Evolutionary conservation across 192 early-diverging fungal species (phyloP), one percentile per base, ranked within the genome.

Genomic region (Podila minutissima): DNA sequence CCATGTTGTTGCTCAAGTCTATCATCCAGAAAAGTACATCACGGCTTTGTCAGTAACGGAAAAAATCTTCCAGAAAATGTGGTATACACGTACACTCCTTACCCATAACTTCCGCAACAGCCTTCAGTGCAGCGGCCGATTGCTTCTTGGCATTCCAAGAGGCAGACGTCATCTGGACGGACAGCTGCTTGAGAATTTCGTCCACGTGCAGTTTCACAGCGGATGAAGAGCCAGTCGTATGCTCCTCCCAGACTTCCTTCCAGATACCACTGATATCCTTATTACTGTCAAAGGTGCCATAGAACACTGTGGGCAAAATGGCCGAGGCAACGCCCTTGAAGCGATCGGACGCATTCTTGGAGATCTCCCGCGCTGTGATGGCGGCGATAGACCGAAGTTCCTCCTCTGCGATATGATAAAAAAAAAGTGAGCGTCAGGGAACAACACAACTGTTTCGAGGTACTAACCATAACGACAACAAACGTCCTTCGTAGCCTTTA

Each of bases 141-240:
- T 94, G 91, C 67, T 89, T 88, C 84, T 95, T 95, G 19, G 93
- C 83, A n/a, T 67, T 85, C 95, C 95, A 96, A 0, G 92, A 94
- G 2, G 91, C 83, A 12, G 87, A 91, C 7, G 82, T 71, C 59
- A 95, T 73, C 38, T 93, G 79, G 2, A 72, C 74, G 26, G 85
- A 82, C 15, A 87, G 75, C 13, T 91, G 83, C 26, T 74, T 59
- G 26, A 96, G 69, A 19, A 94, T 86, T 78, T 96, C 94, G 20
- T 71, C 64, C 24, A 86, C 63, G 75, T 91, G 93, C 55, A 95
- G 64, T 26, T 88, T 86, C 7, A 94, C 84, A 24, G 93, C 86
- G 9, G 86, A 86, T 0, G 88, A 79, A 8, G 87, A 85, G 3
- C 89, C 86, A 1, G 85, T 87, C 3, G 93, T 92, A 17, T 89